A percentile compares a stretch with the other conserved stretches of the same genome.
These are phyloP conservation scores for Uromyces viciae-fabae DNA, from an alignment of 1,284 basidiomycete species.

Conservation along the genomic window DNA sequence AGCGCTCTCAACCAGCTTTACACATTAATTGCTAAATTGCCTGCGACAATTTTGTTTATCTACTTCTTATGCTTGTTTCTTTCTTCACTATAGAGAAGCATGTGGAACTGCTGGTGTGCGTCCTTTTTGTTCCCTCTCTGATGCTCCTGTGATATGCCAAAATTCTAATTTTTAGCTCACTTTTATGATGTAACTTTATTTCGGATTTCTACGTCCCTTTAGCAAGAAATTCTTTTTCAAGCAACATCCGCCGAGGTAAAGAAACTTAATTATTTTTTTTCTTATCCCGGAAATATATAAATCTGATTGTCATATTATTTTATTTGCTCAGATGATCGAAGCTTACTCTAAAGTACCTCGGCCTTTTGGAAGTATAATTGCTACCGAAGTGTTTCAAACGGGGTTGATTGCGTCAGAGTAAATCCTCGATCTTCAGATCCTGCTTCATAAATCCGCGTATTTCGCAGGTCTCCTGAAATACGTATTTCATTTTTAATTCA, in stretches of 20 bases:
- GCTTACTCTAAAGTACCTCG: constrained; percentile 83
- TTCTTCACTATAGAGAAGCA: constrained; percentile 13
- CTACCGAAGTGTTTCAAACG: constrained; percentile 89
- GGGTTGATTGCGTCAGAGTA: constrained; percentile 87
- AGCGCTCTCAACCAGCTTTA: background rate
- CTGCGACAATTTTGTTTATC: constrained; percentile 59
- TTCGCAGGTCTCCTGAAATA: too few relatives aligned
- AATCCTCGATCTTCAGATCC: constrained; percentile 53
- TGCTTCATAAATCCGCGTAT: constrained; percentile 49
- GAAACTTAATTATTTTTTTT: background rate
- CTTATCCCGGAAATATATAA: background rate
- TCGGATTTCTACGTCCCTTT: background rate
- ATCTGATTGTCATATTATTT: background rate
- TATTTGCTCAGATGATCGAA: constrained; percentile 66
- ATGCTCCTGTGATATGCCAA: background rate
- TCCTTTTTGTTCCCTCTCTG: background rate
- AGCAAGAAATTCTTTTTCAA: constrained; percentile 44
- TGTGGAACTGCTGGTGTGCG: constrained; percentile 40
- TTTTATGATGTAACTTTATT: background rate
- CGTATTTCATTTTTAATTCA: too few relatives aligned
- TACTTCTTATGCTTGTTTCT: background rate
- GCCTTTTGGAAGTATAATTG: constrained; percentile 84
- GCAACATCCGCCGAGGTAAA: constrained; percentile 38
- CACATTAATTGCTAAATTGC: background rate
- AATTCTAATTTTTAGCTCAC: background rate